These are phyloP conservation scores for Cladophialophora yegresii DNA, from an alignment of 2,329 filamentous ascomycete species.

Conservation along the genomic window DNA sequence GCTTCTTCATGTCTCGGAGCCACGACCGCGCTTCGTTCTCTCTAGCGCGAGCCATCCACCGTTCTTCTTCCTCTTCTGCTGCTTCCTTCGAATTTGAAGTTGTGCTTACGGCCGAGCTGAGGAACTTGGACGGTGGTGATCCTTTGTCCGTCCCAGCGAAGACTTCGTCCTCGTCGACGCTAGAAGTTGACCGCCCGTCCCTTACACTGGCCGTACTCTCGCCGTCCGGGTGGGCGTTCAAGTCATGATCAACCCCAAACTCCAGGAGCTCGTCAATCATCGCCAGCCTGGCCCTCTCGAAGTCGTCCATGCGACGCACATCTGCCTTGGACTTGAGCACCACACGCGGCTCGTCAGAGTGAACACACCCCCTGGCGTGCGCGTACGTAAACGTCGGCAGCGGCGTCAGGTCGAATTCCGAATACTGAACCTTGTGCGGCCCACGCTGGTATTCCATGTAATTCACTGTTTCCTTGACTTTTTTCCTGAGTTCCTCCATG, in stretches of 20 bases:
- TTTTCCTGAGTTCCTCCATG: constrained; percentile 1
- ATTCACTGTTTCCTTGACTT: constrained; percentile 9
- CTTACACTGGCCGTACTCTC: no score
- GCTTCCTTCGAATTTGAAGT: background rate
- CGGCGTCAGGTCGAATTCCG: background rate
- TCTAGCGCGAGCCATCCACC: background rate
- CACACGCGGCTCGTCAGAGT: constrained; percentile 16
- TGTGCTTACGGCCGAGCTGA: background rate
- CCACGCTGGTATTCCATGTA: background rate
- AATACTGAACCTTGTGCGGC: background rate
- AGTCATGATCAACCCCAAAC: background rate
- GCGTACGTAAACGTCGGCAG: constrained; percentile 17
- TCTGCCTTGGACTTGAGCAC: constrained; percentile 12
- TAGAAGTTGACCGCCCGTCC: background rate
- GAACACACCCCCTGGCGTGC: constrained; percentile 22
- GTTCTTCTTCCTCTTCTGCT: background rate
- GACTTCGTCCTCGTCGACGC: background rate
- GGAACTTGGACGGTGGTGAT: background rate
- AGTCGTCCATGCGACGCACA: constrained; percentile 19
- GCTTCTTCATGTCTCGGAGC: constrained; percentile 10
- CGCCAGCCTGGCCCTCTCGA: constrained; percentile 12
- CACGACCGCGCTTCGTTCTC: background rate
- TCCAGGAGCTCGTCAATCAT: constrained; percentile 15
- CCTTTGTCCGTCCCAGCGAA: background rate
- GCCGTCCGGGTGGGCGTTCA: background rate